phyloP scores from a whole-genome alignment of 2,329 filamentous ascomycete species.

The Sclerotinia glacialis region DNA sequence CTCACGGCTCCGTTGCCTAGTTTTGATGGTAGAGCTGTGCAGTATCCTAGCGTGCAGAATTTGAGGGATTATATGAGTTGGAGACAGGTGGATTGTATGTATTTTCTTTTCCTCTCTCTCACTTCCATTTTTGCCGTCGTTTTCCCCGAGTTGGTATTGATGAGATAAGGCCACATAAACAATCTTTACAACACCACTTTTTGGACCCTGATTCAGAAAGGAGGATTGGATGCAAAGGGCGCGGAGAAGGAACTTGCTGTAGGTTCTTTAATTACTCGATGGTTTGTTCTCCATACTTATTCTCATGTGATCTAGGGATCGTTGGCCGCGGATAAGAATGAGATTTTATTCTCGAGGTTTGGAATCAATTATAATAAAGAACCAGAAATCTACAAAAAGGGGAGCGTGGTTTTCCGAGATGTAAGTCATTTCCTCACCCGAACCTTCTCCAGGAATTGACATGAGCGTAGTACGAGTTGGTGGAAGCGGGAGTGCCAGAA shows the following conservation, averaged over 20 bases:
- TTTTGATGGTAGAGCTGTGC: conserved; percentile 89
- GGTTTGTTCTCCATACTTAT: neutral
- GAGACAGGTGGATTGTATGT: conserved; percentile 90
- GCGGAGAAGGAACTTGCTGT: conserved; percentile 80
- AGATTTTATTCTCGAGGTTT: conserved; percentile 87
- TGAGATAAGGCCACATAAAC: conserved; percentile 78
- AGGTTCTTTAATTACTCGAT: conserved; percentile 31
- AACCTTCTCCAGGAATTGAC: conserved; percentile 4
- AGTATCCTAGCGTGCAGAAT: conserved; percentile 79
- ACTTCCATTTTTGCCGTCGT: conserved; percentile 20
- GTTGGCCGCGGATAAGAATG: conserved; percentile 84
- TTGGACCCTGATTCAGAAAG: conserved; percentile 80
- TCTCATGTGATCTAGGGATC: conserved; percentile 60
- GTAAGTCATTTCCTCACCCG: conserved; percentile 29
- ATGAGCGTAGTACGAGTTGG: conserved; percentile 61
- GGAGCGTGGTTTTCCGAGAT: conserved; percentile 83
- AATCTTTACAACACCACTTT: conserved; percentile 98
- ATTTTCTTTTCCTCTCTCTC: neutral
- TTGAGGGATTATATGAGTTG: conserved; percentile 94
- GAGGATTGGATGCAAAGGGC: conserved; percentile 70
- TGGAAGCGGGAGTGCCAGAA: conserved; percentile 50
- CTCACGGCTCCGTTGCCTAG: conserved; percentile 76
- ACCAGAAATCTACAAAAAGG: conserved; percentile 86
- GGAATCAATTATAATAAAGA: conserved; percentile 98
- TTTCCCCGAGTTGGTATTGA: conserved; percentile 17